phyloP scores from a whole-genome alignment of 2,329 filamentous ascomycete species.

The Colletotrichum shisoi region DNA sequence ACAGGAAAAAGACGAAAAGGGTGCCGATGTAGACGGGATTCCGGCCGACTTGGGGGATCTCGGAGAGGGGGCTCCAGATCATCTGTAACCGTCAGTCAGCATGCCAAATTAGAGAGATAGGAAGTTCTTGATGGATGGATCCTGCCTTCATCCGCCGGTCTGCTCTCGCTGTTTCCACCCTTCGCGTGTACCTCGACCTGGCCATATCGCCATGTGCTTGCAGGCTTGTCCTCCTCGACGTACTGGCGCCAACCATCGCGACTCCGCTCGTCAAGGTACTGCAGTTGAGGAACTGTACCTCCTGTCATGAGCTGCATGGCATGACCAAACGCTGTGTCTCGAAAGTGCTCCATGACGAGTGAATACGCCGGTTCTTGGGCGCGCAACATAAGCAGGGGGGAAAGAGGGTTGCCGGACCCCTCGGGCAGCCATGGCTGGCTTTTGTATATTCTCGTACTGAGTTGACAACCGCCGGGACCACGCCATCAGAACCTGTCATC shows the following conservation, averaged over 20 bases:
- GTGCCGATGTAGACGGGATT: conserved; percentile 36
- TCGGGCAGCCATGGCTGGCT: neutral
- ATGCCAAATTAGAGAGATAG: neutral
- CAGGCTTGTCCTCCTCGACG: neutral
- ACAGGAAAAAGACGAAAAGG: conserved; percentile 27
- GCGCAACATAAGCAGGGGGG: neutral
- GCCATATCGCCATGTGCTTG: neutral
- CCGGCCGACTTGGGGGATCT: conserved; percentile 31
- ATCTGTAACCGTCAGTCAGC: conserved; percentile 15
- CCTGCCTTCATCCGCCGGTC: neutral
- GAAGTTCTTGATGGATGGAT: neutral
- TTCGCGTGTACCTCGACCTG: neutral
- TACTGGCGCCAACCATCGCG: conserved; percentile 18
- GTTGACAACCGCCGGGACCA: too few species aligned
- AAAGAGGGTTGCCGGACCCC: neutral
- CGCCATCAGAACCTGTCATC: neutral
- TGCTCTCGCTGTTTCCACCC: too few species aligned
- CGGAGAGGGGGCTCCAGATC: conserved; percentile 34
- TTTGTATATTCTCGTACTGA: neutral
- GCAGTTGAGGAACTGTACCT: conserved; percentile 5
- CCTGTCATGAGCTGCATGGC: neutral
- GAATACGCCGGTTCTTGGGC: too few species aligned
- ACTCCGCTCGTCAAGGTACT: conserved; percentile 19
- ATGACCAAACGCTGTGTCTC: conserved; percentile 27
- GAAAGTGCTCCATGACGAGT: conserved; percentile 15